Evolutionary conservation across 2,329 filamentous ascomycete genomes (phyloP), one percentile per base, ranked within the genome.

Genomic region (Calonectria ilicicola): DNA sequence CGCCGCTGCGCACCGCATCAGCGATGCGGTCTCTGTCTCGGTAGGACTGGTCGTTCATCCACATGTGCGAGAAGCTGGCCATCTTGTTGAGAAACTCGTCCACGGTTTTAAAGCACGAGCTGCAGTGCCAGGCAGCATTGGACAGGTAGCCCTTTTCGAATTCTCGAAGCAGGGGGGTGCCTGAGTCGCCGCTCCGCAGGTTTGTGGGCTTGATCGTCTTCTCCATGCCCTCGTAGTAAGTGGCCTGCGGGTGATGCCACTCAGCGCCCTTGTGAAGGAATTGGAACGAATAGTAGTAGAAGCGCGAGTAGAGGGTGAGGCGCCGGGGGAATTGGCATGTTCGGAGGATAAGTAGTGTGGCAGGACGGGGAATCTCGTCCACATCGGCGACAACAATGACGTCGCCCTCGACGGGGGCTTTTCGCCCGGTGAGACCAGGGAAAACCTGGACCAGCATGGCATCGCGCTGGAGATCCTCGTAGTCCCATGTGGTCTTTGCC

Each of bases 111-210:
- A 91, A 91, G 82, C 91, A 92, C 68, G 85, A 89, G 64, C 88
- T 91, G 84, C 91, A 93, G 80, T 92, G 90, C 91, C 91, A 93
- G 0, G 83, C 87, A 0, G 89, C 88, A 75, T 90, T 87, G 76
- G 80, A 80, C 40, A 91, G 73, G 7, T 85, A 83, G 9, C 82
- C 85, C 74, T 85, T 85, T 72, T 90, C 86, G 49, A 83, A 81
- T 42, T 81, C 81, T 38, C 85, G 82, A 1, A 84, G 73, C 1
- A 85, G 79, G 49, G 82, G 82, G 5, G 84, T 58, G 4, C 85
- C 85, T 53, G 85, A 84, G 66, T 87, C 85, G 49, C 86, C 84
- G 74, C 85, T 85, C 27, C 90, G 87, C 64, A 92, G 83, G 75
- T 91, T 86, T 29, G 86, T 85, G 0, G 91, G 91, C 23, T 83